Percentiles rank a stretch among this genome's conserved stretches.
Conservation (phyloP, 1,284 basidiomycete genomes). For the Moniliella sp. region DNA sequence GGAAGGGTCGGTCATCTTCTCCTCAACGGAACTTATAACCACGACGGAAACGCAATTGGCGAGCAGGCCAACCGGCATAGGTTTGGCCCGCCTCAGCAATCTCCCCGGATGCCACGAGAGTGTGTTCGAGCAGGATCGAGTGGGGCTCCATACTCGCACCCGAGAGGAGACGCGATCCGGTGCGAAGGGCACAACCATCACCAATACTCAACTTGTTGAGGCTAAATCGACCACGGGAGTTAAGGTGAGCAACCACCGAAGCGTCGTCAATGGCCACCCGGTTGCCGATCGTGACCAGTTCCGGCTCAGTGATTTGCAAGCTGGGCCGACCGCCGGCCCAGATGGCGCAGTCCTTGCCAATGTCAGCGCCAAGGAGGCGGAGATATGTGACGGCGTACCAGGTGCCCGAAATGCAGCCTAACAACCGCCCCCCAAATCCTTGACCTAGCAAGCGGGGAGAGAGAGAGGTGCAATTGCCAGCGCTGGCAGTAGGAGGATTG, state of each 20-base stretch:
- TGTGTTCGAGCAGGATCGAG: constrained; percentile 32
- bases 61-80: constrained; percentile 29
- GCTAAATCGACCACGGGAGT: constrained; percentile 30
- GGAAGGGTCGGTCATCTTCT: too few relatives aligned
- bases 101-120: constrained; percentile 30
- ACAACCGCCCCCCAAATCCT: constrained; percentile 29
- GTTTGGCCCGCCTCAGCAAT: constrained; percentile 31
- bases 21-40: too few relatives aligned
- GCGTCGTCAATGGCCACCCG: constrained; percentile 27
- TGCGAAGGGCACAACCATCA: constrained; percentile 28
- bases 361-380: constrained; percentile 25
- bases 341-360: constrained; percentile 26
- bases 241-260: constrained; percentile 34
- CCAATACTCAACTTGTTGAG: constrained; percentile 30
- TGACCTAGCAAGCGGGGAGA: constrained; percentile 21
- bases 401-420: constrained; percentile 25
- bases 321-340: constrained; percentile 32
- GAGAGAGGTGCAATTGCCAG: constrained; percentile 31
- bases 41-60: constrained; percentile 20
- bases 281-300: constrained; percentile 31
- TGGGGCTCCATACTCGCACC: constrained; percentile 30
- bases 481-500: constrained; percentile 33
- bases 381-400: constrained; percentile 30
- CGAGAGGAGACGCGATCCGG: constrained; percentile 27
- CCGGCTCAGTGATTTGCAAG: constrained; percentile 30